Evolutionary conservation across 257 asterid genomes (phyloP).

Genomic region (Mentha longifolia): DNA sequence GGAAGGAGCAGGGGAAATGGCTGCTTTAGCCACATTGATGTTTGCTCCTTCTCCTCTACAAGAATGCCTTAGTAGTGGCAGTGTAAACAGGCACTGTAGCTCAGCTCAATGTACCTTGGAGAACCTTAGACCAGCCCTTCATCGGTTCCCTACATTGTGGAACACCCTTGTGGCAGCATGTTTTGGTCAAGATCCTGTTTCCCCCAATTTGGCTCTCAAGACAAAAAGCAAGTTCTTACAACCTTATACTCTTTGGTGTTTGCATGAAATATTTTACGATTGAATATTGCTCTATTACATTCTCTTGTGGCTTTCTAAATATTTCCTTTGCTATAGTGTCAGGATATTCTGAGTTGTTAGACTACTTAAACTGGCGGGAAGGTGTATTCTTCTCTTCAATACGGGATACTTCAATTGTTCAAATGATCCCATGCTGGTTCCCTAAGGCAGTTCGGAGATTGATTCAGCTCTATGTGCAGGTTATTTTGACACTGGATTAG

Average conservation of each 20-base stretch:
- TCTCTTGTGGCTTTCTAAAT: slow-evolving; percentile 34
- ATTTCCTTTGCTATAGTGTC: slow-evolving; percentile 50
- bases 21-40: slow-evolving; percentile 95
- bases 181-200: slow-evolving; percentile 81
- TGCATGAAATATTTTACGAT: slow-evolving; percentile 25
- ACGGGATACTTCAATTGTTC: slow-evolving; percentile 87
- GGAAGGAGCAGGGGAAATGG: slow-evolving; percentile 98
- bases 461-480: slow-evolving; percentile 95
- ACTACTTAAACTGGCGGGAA: slow-evolving; percentile 97
- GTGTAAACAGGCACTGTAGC: slow-evolving; percentile 80
- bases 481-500: slow-evolving; percentile 35
- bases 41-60: slow-evolving; percentile 88
- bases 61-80: slow-evolving; percentile 95
- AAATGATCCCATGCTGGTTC: slow-evolving; percentile 98
- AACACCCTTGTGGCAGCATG: slow-evolving; percentile 82
- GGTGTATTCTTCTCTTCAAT: slow-evolving; percentile 87
- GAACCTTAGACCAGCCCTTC: slow-evolving; percentile 91
- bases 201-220: slow-evolving; percentile 56
- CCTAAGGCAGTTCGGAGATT: slow-evolving; percentile 93
- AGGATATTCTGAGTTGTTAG: slow-evolving; percentile 79
- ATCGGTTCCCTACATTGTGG: slow-evolving; percentile 90
- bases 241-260: slow-evolving; percentile 27
- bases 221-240: slow-evolving; percentile 53
- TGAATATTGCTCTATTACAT: slow-evolving; percentile 18
- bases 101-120: slow-evolving; percentile 97